Base-by-base conservation (phyloP, 805 yeast species). In the Metschnikowia bowlesiae region DNA sequence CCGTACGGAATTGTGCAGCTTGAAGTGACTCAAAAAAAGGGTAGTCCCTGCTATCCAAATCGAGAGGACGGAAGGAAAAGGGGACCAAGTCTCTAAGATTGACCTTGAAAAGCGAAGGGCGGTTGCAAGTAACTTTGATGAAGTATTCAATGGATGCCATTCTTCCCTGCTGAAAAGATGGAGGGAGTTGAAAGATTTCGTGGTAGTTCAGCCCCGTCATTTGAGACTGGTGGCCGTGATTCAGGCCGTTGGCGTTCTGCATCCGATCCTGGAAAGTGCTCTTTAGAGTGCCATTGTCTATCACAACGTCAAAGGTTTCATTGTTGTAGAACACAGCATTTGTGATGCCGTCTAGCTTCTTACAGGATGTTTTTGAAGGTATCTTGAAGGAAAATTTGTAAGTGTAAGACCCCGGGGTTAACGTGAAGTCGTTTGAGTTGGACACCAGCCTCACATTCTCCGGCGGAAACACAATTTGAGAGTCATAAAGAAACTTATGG, bases 51-150 rank as follows among this genome's bases (percentile, higher is more conserved):
- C 18, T 42, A 56, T 69, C 66, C 47, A 64, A 52, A 59, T 69
- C 82, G 35, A 75, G 61, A 0, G 88, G 87, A 31, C 80, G 62
- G 53, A 84, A 80, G 2, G 69, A 65, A 54, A 85, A 79, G 4
- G 83, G 84, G 42, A 73, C 74, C 44, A 60, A 61, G 9, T 74
- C 62, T 36, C 87, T 66, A 32, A 75, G 58, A 52, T 81, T 83
- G 29, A 71, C 46, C 48, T 75, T 75, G 49, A 80, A 66, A 32
- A 81, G 58, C 2, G 82, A 72, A 1, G 83, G 64, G 42, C 83
- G 61, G 50, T 78, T 79, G 39, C 83, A 82, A 0, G 87, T 83
- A 8, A 74, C 85, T 62, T 83, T 83, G 48, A 84, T 71, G 59
- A 76, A 83, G 60, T 83, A 83, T 49, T 73, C 69, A 45, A 81